Evolutionary conservation across 1,139 yeast genomes (phyloP), one percentile per base, ranked within the genome.

Genomic region (Zygosaccharomyces sapae): DNA sequence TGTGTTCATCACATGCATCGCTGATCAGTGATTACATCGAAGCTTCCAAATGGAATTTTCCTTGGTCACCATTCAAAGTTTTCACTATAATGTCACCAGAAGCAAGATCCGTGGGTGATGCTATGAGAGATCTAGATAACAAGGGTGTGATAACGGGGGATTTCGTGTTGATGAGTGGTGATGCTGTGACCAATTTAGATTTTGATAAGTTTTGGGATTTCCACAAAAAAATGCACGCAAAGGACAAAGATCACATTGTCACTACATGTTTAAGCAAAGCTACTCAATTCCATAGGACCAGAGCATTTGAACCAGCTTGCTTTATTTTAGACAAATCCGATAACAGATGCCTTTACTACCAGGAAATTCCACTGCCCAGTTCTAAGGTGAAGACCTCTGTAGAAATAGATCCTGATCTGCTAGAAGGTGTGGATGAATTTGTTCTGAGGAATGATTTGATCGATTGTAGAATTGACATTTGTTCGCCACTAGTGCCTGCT

Each of bases 381-480:
- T 81, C 82, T 4, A 61, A 58, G 44, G 70, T 70, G 42, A 73
- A 74, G 54, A 59, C 78, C 10, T 64, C 76, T n/a, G 75, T 90
- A 29, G 75, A 78, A 49, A 78, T 92, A 43, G 97, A 92, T 62
- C 86, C 95, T 0, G 96, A 88, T 63, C 73, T 92, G 44, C 73
- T 90, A 56, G 89, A 84, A 54, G 84, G 79, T 51, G 82, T 85
- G 38, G 89, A 85, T 51, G 90, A 86, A 51, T 80, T 92, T 55
- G 77, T 79, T 9, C 73, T 92, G 49, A 78, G 96, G 63, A 94
- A 92, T 65, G 97, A 92, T 67, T 76, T 92, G 55, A 89, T 94
- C 53, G 99, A 92, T 70, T 92, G 98, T 67, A 94, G 86, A 63
- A 88, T 92, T 50, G 98, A 92, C 69, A 88, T 92, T 51, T 92